These are phyloP conservation scores for Aspergillus nanangensis DNA, from an alignment of 495 filamentous ascomycete genomes.

Conservation along the genomic window DNA sequence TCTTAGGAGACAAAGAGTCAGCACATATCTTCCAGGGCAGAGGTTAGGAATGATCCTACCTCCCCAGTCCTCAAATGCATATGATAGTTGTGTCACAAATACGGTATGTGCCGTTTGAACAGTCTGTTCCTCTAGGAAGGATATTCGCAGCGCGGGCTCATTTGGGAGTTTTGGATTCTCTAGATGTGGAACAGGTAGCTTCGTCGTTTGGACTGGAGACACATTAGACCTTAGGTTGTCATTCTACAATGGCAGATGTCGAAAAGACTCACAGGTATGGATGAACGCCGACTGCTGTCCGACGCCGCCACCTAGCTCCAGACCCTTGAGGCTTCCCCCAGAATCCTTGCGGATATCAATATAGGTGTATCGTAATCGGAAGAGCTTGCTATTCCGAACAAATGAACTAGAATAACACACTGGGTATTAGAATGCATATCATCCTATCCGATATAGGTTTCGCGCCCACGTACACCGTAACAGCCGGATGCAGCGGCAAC, in stretches of 20 bases:
- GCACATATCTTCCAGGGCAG: too few species aligned
- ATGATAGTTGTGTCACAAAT: constrained; percentile 40
- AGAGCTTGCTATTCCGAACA: constrained; percentile 32
- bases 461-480: constrained; percentile 32
- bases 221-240: neutral
- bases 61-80: constrained; percentile 41
- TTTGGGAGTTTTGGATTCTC: constrained; percentile 37
- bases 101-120: constrained; percentile 36
- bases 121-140: constrained; percentile 44
- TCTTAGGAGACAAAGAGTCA: constrained; percentile 25
- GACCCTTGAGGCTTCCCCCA: constrained; percentile 31
- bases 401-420: constrained; percentile 31
- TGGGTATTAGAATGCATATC: neutral
- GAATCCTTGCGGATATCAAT: constrained; percentile 42
- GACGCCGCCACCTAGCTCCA: constrained; percentile 36
- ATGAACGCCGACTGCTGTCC: constrained; percentile 39
- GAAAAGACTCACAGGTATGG: constrained; percentile 37
- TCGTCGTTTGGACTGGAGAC: constrained; percentile 32
- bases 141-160: constrained; percentile 34
- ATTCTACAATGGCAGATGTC: neutral
- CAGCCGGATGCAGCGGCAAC: constrained; percentile 29
- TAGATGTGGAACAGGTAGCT: constrained; percentile 40
- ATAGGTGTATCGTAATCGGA: constrained; percentile 39
- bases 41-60: constrained; percentile 18
- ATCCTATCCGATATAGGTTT: neutral